These are phyloP conservation scores for Neospermospora avenae DNA, from an alignment of 2,329 filamentous ascomycete species.

Conservation along the genomic window DNA sequence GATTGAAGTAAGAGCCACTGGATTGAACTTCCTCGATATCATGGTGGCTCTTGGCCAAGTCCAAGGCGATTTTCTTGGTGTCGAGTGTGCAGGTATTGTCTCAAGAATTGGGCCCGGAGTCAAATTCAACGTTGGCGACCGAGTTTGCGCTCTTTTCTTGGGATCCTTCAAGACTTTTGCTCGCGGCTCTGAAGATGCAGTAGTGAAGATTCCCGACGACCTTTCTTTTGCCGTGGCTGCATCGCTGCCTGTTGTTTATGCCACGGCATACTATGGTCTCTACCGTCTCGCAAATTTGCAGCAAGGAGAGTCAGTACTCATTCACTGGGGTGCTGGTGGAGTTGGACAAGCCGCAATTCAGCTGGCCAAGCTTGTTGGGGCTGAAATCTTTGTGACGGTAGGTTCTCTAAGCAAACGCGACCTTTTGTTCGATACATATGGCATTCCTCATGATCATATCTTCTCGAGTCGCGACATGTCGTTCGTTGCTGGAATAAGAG, in stretches of 20 bases:
- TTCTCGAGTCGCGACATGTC: too few relatives aligned
- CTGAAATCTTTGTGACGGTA: conserved; percentile 2
- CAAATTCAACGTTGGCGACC: conserved; percentile 31
- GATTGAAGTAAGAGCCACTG: background rate
- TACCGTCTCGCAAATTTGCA: background rate
- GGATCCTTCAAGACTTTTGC: conserved; percentile 7
- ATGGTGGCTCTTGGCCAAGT: background rate
- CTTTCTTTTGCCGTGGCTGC: conserved; percentile 15
- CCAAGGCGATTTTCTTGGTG: background rate
- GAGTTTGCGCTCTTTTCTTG: conserved; percentile 20
- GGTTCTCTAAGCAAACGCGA: background rate
- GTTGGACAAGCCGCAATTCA: conserved; percentile 8
- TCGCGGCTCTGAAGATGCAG: background rate
- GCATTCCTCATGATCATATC: conserved; percentile 2
- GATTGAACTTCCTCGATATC: background rate
- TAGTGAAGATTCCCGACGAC: conserved; percentile 16
- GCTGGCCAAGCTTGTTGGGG: conserved; percentile 1
- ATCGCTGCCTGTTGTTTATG: conserved; percentile 20
- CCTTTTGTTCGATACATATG: background rate
- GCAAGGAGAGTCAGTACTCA: conserved; percentile 7
- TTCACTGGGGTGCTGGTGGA: conserved; percentile 6
- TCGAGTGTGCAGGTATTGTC: conserved; percentile 4
- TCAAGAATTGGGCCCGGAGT: conserved; percentile 26
- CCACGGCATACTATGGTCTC: conserved; percentile 2
- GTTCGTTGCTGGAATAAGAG: too few relatives aligned